Conservation (phyloP, 1,284 basidiomycete species). For the Marasmius fiardii region DNA sequence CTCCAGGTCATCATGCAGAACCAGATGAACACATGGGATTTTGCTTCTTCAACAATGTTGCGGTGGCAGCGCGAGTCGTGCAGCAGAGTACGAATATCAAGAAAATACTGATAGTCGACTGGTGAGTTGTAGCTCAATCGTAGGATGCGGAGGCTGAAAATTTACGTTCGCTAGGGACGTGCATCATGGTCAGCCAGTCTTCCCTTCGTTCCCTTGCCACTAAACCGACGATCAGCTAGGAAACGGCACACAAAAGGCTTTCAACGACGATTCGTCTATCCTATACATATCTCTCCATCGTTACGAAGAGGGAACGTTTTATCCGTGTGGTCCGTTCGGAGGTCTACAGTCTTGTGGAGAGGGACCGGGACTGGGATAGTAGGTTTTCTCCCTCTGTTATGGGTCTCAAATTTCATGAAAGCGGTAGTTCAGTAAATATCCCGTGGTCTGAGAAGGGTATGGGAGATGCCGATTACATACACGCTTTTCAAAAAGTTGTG, state of each 20-base stretch:
- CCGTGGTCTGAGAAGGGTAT: constrained; percentile 92
- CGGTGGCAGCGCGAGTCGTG: constrained; percentile 84
- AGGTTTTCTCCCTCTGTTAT: constrained; percentile 33
- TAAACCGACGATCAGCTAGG: constrained; percentile 40
- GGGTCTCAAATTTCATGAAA: constrained; percentile 2
- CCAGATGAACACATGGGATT: constrained; percentile 98
- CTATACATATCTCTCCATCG: constrained; percentile 97
- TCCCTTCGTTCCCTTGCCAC: neutral
- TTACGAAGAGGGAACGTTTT: constrained; percentile 89
- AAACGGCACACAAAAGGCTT: constrained; percentile 95
- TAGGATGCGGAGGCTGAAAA: constrained; percentile 13
- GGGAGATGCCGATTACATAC: constrained; percentile 94
- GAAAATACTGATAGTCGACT: constrained; percentile 91
- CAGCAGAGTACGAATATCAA: constrained; percentile 68
- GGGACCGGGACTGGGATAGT: constrained; percentile 82
- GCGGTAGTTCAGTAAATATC: constrained; percentile 85
- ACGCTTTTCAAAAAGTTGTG: constrained; percentile 93
- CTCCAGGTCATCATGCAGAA: constrained; percentile 98
- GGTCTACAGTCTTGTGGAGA: constrained; percentile 83
- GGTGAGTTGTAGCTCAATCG: constrained; percentile 50
- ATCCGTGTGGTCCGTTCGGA: constrained; percentile 91
- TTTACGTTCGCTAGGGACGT: constrained; percentile 72
- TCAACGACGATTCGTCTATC: constrained; percentile 88
- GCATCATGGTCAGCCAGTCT: constrained; percentile 73
- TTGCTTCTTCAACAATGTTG: constrained; percentile 99